Conservation (phyloP, 2,329 filamentous ascomycete species). For the Leptoxyphium fumago region DNA sequence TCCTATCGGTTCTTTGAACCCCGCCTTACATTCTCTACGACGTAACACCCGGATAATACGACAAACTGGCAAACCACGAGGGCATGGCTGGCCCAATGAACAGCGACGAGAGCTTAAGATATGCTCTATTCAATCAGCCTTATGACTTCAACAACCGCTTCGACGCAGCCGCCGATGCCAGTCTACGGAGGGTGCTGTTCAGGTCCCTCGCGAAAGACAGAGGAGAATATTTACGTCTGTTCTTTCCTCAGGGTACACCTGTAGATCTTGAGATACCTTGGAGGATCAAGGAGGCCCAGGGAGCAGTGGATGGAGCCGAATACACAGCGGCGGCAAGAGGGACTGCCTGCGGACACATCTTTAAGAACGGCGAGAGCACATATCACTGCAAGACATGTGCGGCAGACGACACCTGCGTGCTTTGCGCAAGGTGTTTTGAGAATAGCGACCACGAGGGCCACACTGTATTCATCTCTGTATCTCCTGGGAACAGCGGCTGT, state of each 20-base stretch:
- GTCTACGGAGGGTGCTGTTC: slow-evolving; percentile 70
- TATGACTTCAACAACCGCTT: slow-evolving; percentile 61
- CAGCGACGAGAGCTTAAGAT: slow-evolving; percentile 67
- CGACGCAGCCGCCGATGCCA: slow-evolving; percentile 51
- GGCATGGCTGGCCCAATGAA: slow-evolving; percentile 31
- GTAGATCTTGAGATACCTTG: slow-evolving; percentile 28
- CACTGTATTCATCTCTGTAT: slow-evolving; percentile 77
- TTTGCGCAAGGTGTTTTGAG: slow-evolving; percentile 90
- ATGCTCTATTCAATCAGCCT: slow-evolving; percentile 67
- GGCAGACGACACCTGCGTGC: slow-evolving; percentile 84
- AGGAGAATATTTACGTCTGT: slow-evolving; percentile 56
- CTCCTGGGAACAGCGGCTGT: slow-evolving; percentile 82
- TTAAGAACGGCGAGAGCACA: slow-evolving; percentile 83
- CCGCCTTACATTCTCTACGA: no score
- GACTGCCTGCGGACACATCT: slow-evolving; percentile 93
- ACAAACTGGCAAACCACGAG: background rate
- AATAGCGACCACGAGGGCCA: slow-evolving; percentile 89
- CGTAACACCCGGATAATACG: no score
- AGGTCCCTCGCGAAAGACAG: slow-evolving; percentile 68
- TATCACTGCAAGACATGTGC: slow-evolving; percentile 92
- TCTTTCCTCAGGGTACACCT: slow-evolving; percentile 60
- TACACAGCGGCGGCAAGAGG: slow-evolving; percentile 85
- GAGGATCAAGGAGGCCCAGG: slow-evolving; percentile 76
- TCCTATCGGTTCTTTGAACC: no score
- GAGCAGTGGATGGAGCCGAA: slow-evolving; percentile 83